These are phyloP conservation scores for Euphorbia pulcherrima DNA, from an alignment of 345 rosid genomes.

Conservation along the genomic window DNA sequence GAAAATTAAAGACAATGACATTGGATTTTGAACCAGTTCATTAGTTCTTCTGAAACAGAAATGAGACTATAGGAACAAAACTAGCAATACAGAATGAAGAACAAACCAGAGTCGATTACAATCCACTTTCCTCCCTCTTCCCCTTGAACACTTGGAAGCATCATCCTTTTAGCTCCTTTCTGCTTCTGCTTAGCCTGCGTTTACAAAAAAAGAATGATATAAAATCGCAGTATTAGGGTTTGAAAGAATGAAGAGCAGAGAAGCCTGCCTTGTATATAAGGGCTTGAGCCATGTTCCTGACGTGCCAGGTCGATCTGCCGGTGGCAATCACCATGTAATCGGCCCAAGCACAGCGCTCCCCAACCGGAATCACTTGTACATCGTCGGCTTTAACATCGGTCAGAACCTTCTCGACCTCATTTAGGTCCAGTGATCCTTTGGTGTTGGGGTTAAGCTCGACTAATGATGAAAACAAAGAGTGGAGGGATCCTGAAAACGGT, in stretches of 20 bases:
- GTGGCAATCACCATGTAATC: constrained; percentile 81
- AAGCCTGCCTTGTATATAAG: constrained; percentile 53
- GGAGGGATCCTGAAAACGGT: constrained; percentile 23
- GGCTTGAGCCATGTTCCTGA: constrained; percentile 83
- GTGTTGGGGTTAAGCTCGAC: constrained; percentile 4
- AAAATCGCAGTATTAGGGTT: background rate
- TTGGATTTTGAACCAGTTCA: background rate
- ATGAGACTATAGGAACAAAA: background rate
- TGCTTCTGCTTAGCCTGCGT: constrained; percentile 82
- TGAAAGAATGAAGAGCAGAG: background rate
- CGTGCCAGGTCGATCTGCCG: constrained; percentile 89
- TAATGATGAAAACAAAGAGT: constrained; percentile 15
- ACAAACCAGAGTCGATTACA: constrained; percentile 72
- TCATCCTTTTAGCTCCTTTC: constrained; percentile 53
- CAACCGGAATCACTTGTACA: constrained; percentile 61
- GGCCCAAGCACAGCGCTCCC: constrained; percentile 54
- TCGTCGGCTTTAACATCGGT: constrained; percentile 73
- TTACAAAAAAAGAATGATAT: background rate
- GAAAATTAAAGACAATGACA: background rate
- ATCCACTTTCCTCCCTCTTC: constrained; percentile 79
- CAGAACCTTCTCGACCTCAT: constrained; percentile 70
- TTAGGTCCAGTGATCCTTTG: constrained; percentile 41
- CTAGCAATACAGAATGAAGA: constrained; percentile 5
- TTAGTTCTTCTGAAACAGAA: background rate
- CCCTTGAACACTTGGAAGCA: constrained; percentile 67